Evolutionary conservation across 768 basidiomycete genomes (phyloP), one percentile per base, ranked within the genome.

Genomic region (Lactifluus volemus): DNA sequence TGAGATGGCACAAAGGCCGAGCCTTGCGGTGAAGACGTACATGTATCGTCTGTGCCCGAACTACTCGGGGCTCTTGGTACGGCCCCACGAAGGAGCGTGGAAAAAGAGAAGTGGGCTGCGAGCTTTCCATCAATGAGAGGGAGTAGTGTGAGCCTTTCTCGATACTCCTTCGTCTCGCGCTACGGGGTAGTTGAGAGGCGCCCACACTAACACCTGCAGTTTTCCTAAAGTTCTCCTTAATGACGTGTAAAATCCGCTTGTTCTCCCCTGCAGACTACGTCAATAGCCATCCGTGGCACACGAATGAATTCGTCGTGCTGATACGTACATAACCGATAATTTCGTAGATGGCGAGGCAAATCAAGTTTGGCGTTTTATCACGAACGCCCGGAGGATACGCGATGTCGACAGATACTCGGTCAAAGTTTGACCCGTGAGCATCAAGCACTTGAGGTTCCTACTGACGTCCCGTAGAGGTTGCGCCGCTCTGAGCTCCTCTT

Each of bases 51-150:
- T 15, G 47, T 57, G 15, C 73, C 76, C 12, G 81, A 70, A 11
- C 74, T 79, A 57, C 73, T 72, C 55, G 86, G 84, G 67, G 84
- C 75, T 66, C 84, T 73, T 44, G 84, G 87, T 17, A 73, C 70
- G 6, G 76, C 78, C n/a, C 76, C 80, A 48, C 76, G 73, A 51
- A 86, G 70, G 12, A 83, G 60, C 0, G 88, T 90, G 29, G 75
- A 83, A 73, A 98, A 98, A 1, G 85, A 79, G 75, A 98, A 97
- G 34, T 80, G 79, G 1, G 92, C 81, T 0, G 82, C 80, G 42
- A 98, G 84, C 70, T 85, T 88, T 53, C 95, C 96, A 70, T 98
- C 90, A 6, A 79, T 76, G 38, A 97, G 79, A 0, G 91, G 81
- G 38, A 76, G 75, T 14, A 89, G 65, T 1, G 72, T 70, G 14